Conservation (phyloP, 192 early-diverging fungal species). For the Coemansia sp. region DNA sequence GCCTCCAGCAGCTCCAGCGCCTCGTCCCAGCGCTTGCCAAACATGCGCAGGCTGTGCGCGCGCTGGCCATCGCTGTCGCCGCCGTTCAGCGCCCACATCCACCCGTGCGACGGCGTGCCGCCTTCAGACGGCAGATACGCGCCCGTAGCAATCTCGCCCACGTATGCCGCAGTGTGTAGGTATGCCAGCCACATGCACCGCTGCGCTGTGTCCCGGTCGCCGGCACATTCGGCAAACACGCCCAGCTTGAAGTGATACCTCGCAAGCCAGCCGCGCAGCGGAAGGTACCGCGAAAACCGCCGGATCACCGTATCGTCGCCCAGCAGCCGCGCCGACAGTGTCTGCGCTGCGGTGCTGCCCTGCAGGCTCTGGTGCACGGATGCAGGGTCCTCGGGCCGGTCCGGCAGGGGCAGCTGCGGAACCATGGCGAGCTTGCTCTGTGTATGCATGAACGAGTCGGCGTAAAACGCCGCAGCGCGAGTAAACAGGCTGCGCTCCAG, state of each 20-base stretch:
- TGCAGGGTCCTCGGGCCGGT: background rate
- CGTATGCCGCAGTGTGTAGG: slow-evolving; percentile 14
- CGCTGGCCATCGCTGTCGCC: slow-evolving; percentile 24
- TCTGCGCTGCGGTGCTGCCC: background rate
- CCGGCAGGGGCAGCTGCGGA: slow-evolving; percentile 25
- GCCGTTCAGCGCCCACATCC: slow-evolving; percentile 43
- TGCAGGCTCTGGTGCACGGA: slow-evolving; percentile 4
- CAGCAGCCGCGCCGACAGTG: background rate
- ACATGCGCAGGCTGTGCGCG: slow-evolving; percentile 34
- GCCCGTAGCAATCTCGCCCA: slow-evolving; percentile 31
- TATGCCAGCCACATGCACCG: slow-evolving; percentile 43
- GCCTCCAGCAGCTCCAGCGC: slow-evolving; percentile 24
- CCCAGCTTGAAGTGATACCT: slow-evolving; percentile 45
- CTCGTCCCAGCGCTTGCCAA: slow-evolving; percentile 41
- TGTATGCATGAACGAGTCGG: slow-evolving; percentile 30
- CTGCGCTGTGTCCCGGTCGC: slow-evolving; percentile 39
- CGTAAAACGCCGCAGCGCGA: slow-evolving; percentile 23
- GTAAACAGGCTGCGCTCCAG: slow-evolving; percentile 22
- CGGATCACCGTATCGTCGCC: slow-evolving; percentile 6
- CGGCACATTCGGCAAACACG: slow-evolving; percentile 31
- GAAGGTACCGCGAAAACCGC: slow-evolving; percentile 18
- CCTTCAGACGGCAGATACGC: slow-evolving; percentile 25
- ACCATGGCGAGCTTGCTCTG: slow-evolving; percentile 23
- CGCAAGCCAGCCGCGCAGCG: slow-evolving; percentile 43
- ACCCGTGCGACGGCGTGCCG: slow-evolving; percentile 13